Conservation (phyloP, 2,329 filamentous ascomycete genomes). For the Gaeumannomyces sp. region DNA sequence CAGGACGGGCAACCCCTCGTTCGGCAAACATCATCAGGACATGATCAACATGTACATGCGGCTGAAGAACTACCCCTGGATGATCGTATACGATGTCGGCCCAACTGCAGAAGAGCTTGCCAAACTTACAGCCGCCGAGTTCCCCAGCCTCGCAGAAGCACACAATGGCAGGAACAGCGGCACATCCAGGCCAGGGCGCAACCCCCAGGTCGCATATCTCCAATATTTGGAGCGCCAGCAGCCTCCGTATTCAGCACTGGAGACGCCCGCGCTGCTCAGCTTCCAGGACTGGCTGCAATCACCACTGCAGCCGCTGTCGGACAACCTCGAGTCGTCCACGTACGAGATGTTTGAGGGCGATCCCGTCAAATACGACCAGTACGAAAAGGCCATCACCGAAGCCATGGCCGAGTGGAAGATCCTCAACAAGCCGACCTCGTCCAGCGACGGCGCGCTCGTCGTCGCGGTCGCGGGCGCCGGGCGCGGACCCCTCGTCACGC, state of each 20-base stretch:
- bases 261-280: conserved; percentile 45
- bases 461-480: conserved; percentile 92
- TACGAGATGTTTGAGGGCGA: conserved; percentile 99
- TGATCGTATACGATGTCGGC: conserved; percentile 57
- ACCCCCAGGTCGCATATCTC: conserved; percentile 67
- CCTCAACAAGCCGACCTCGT: conserved; percentile 66
- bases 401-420: conserved; percentile 75
- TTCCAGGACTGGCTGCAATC: conserved; percentile 95
- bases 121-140: conserved; percentile 38
- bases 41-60: conserved; percentile 59
- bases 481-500: conserved; percentile 83
- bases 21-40: conserved; percentile 54
- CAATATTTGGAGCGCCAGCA: conserved; percentile 80
- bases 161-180: conserved; percentile 21
- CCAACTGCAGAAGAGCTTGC: conserved; percentile 33
- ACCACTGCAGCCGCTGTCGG: conserved; percentile 86
- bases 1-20: conserved; percentile 53
- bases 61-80: conserved; percentile 55
- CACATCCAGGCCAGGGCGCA: conserved; percentile 16
- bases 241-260: conserved; percentile 48
- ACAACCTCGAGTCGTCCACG: conserved; percentile 94
- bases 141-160: conserved; percentile 67
- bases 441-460: conserved; percentile 58
- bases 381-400: conserved; percentile 75
- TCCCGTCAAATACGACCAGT: conserved; percentile 95